A percentile compares a stretch with the other conserved stretches of the same genome.
Conservation (phyloP, 495 filamentous ascomycete species). For the Penicillium ochrochloron region DNA sequence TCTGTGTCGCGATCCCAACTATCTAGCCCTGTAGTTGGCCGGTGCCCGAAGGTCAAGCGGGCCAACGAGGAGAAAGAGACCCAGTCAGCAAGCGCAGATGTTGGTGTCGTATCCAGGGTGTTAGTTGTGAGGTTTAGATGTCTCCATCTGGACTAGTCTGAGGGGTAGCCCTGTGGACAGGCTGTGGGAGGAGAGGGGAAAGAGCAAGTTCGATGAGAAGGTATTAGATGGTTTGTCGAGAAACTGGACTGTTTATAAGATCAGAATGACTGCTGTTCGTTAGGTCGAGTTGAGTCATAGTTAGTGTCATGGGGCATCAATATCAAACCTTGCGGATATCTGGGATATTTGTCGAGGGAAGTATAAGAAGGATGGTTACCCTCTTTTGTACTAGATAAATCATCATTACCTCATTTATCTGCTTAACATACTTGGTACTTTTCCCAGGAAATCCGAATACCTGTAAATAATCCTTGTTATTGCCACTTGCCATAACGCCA, state of each 20-base stretch:
- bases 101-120: conserved; percentile 16
- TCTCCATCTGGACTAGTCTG: conserved; percentile 38
- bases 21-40: conserved; percentile 26
- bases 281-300: conserved; percentile 8
- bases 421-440: background rate
- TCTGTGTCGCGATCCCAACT: conserved; percentile 17
- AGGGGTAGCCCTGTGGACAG: conserved; percentile 27
- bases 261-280: background rate
- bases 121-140: conserved; percentile 4
- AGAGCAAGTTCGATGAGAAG: background rate
- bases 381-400: background rate
- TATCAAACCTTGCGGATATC: background rate
- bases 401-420: background rate
- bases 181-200: conserved; percentile 1
- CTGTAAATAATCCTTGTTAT: conserved; percentile 17
- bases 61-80: conserved; percentile 1
- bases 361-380: background rate
- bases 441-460: conserved; percentile 18
- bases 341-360: background rate
- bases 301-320: background rate
- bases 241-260: background rate
- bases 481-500: conserved; percentile 27
- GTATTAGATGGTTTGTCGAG: background rate
- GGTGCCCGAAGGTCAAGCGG: conserved; percentile 20
- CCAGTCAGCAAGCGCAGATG: conserved; percentile 21